Conservation (phyloP, 1,284 basidiomycete genomes). For the Ceratobasidium sp. region DNA sequence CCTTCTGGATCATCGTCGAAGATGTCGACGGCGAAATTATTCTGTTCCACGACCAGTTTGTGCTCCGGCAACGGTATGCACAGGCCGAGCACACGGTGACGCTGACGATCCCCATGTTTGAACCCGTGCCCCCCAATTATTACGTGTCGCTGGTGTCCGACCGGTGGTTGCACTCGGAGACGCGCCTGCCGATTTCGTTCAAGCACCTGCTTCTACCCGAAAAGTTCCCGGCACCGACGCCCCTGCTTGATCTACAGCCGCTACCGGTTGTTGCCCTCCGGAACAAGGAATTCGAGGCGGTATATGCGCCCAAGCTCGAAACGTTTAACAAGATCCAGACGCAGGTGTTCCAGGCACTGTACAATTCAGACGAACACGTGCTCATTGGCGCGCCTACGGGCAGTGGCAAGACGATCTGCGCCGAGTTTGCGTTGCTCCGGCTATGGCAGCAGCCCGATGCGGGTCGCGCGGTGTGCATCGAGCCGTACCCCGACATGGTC, state of each 20-base stretch:
- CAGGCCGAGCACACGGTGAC: constrained; percentile 95
- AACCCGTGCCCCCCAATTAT: constrained; percentile 97
- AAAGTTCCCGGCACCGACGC: constrained; percentile 94
- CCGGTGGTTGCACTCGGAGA: constrained; percentile 96
- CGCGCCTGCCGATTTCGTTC: constrained; percentile 95
- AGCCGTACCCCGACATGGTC: constrained; percentile 98
- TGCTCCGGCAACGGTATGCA: constrained; percentile 91
- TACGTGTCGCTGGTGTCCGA: constrained; percentile 97
- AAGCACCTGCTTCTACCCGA: constrained; percentile 98
- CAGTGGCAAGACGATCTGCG: constrained; percentile 97
- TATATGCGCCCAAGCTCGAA: constrained; percentile 83
- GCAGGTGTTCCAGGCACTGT: constrained; percentile 98
- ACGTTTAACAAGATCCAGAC: constrained; percentile 99
- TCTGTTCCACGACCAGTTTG: constrained; percentile 93
- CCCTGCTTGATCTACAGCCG: constrained; percentile 92
- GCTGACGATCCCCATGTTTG: constrained; percentile 95
- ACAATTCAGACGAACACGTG: constrained; percentile 95
- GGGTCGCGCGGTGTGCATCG: constrained; percentile 93
- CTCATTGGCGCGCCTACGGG: constrained; percentile 97
- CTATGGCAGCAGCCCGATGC: constrained; percentile 90
- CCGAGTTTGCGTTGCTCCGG: constrained; percentile 93
- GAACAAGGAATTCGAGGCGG: constrained; percentile 89
- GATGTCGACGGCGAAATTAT: constrained; percentile 98
- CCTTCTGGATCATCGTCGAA: constrained; percentile 94
- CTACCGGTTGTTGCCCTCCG: constrained; percentile 92